A percentile compares a stretch with the other conserved stretches of the same genome.
phyloP scores from a whole-genome alignment of 225 moss, liverwort and hornwort species.

The Antitrichia curtipendula region DNA sequence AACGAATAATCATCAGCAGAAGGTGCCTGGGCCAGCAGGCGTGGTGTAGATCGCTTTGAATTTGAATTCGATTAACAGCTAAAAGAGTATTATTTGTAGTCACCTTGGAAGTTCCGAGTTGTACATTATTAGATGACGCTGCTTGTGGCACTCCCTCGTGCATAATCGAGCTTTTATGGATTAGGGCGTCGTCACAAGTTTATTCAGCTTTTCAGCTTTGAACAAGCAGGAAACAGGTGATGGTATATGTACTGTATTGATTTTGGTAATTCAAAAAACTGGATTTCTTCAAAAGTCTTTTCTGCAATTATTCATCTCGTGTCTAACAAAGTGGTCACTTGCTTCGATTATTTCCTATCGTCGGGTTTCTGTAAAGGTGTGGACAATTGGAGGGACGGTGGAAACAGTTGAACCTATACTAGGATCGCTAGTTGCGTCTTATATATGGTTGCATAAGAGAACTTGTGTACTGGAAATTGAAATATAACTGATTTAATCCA shows the following conservation, averaged over 20 bases:
- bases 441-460: background rate
- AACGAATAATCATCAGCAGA: background rate
- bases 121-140: background rate
- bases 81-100: too few species aligned
- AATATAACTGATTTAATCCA: background rate
- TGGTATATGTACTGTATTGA: background rate
- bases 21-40: slow-evolving; percentile 8
- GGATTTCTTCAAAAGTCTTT: background rate
- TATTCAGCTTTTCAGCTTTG: background rate
- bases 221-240: background rate
- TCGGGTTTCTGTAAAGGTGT: background rate
- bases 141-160: background rate
- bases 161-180: background rate
- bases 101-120: background rate
- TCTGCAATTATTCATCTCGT: too few species aligned
- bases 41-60: background rate
- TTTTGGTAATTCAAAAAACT: background rate
- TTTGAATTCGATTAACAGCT: background rate
- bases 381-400: background rate
- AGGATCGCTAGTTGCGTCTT: background rate
- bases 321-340: too few species aligned
- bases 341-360: background rate
- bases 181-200: background rate
- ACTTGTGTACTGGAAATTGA: background rate
- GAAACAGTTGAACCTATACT: background rate